phyloP scores from a whole-genome alignment of 371 early-diverging fungal species.

The Blyttiomyces sp. region DNA sequence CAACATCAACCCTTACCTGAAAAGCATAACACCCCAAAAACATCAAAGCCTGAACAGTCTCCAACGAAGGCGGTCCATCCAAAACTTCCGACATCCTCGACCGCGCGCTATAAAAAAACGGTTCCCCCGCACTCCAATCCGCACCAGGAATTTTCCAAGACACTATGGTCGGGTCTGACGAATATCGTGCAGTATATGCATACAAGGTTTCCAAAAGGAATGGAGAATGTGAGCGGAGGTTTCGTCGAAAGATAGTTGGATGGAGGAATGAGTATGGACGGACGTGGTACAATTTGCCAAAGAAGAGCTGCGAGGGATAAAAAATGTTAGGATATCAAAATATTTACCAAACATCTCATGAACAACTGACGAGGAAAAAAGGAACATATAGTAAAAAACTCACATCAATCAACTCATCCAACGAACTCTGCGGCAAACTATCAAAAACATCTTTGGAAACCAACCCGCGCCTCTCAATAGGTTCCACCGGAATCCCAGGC shows the following conservation, averaged over 20 bases:
- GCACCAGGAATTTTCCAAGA: not conserved
- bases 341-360: too few species aligned
- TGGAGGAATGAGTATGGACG: not conserved
- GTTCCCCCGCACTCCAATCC: not conserved
- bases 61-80: not conserved
- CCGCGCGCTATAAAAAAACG: not conserved
- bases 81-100: not conserved
- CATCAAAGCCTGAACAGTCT: not conserved
- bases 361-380: too few species aligned
- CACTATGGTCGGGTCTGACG: not conserved
- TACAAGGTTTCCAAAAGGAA: not conserved
- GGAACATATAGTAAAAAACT: too few species aligned
- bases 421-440: too few species aligned
- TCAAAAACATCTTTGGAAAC: too few species aligned
- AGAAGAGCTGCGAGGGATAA: not conserved
- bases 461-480: too few species aligned
- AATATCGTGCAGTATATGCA: not conserved
- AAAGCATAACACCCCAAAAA: slow-evolving; percentile 1
- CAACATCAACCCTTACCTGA: too few species aligned
- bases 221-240: not conserved
- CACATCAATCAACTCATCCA: too few species aligned
- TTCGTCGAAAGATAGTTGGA: not conserved
- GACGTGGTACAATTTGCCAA: not conserved
- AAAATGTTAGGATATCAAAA: too few species aligned
- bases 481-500: too few species aligned